Evolutionary conservation across 768 basidiomycete species (phyloP).

Genomic region (Guyanaporus albipodus): DNA sequence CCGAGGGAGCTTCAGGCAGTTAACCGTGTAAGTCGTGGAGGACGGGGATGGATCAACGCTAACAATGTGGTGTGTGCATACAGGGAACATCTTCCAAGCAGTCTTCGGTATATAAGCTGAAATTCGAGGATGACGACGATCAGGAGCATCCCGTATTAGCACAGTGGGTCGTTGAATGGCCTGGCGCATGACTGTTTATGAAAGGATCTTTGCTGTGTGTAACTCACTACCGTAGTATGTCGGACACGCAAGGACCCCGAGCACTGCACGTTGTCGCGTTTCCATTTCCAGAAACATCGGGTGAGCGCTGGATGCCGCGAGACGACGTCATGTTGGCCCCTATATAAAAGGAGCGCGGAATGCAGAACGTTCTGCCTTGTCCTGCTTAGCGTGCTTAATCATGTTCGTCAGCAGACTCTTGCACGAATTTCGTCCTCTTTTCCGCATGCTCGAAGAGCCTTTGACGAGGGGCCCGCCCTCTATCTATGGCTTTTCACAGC

Average conservation of each 20-base stretch:
- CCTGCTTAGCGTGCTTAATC: neutral
- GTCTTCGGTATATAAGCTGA: conserved; percentile 66
- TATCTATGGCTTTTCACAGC: conserved; percentile 26
- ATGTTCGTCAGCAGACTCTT: conserved; percentile 70
- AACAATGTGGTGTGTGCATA: conserved; percentile 6
- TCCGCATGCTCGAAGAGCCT: conserved; percentile 75
- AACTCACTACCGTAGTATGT: too few relatives aligned
- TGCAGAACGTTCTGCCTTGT: too few relatives aligned
- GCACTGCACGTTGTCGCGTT: neutral
- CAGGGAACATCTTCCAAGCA: conserved; percentile 41
- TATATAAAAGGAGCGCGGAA: conserved; percentile 16
- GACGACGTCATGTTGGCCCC: conserved; percentile 11
- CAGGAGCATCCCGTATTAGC: conserved; percentile 75
- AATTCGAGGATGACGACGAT: conserved; percentile 87
- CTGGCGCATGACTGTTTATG: conserved; percentile 34
- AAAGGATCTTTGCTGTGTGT: too few relatives aligned
- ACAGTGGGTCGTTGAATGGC: conserved; percentile 81
- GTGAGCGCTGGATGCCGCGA: conserved; percentile 7
- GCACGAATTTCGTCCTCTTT: conserved; percentile 69
- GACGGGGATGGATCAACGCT: conserved; percentile 1
- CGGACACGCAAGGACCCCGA: too few relatives aligned
- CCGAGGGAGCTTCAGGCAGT: conserved; percentile 43
- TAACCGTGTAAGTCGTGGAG: conserved; percentile 35
- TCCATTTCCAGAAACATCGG: conserved; percentile 21
- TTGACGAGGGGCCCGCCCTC: conserved; percentile 36